Conservation (phyloP, 2,329 filamentous ascomycete genomes). For the Sporothrix sp. region DNA sequence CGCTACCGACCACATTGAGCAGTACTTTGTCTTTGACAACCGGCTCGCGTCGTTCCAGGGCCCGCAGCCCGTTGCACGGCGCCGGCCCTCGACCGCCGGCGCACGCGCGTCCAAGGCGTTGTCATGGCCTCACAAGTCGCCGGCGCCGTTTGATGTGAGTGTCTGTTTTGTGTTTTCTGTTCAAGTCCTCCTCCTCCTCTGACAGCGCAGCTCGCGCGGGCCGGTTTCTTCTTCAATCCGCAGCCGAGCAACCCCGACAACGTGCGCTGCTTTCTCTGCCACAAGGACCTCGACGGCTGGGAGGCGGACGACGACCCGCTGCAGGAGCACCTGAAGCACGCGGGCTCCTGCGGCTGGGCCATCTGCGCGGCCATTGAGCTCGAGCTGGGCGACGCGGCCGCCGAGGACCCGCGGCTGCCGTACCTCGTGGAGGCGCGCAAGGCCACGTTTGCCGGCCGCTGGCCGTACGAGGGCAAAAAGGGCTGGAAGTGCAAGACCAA, state of each 20-base stretch:
- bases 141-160: slow-evolving; percentile 54
- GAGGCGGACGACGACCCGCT: slow-evolving; percentile 77
- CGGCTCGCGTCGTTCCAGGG: slow-evolving; percentile 73
- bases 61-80: slow-evolving; percentile 53
- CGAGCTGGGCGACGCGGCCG: slow-evolving; percentile 49
- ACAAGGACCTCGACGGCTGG: slow-evolving; percentile 82
- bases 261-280: slow-evolving; percentile 79
- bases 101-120: slow-evolving; percentile 47
- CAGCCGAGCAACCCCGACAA: slow-evolving; percentile 71
- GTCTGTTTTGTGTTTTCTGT: slow-evolving; percentile 30
- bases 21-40: slow-evolving; percentile 57
- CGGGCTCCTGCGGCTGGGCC: slow-evolving; percentile 78
- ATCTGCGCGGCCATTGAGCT: slow-evolving; percentile 56
- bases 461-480: slow-evolving; percentile 83
- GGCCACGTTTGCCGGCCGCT: slow-evolving; percentile 72
- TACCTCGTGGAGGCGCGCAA: slow-evolving; percentile 67
- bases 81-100: slow-evolving; percentile 57
- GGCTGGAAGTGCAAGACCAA: slow-evolving; percentile 85
- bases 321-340: slow-evolving; percentile 75
- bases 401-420: slow-evolving; percentile 64
- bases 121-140: slow-evolving; percentile 69
- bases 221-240: slow-evolving; percentile 85
- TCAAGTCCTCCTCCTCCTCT: slow-evolving; percentile 20
- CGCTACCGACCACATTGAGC: slow-evolving; percentile 31
- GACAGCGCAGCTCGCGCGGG: slow-evolving; percentile 61